Evolutionary conservation across 1,284 basidiomycete genomes (phyloP).

Genomic region (Phlebopus sp.): DNA sequence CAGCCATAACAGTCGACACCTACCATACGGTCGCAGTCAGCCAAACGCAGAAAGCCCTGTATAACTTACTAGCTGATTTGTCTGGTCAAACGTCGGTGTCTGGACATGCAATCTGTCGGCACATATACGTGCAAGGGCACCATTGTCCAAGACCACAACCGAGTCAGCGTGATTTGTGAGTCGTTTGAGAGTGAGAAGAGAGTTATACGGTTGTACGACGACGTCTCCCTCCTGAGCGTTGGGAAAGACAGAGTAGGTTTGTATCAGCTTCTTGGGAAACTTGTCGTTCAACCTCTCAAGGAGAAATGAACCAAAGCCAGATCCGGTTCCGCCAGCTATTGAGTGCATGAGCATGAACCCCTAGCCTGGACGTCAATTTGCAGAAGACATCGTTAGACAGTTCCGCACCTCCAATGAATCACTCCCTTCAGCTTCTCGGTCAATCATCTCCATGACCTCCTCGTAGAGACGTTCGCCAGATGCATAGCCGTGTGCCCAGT

Average conservation of each 20-base stretch:
- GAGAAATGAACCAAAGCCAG: slow-evolving; percentile 95
- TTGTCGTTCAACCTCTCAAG: slow-evolving; percentile 96
- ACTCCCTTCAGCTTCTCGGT: slow-evolving; percentile 96
- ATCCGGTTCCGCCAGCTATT: slow-evolving; percentile 98
- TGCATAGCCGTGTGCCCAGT: slow-evolving; percentile 95
- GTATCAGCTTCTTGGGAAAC: slow-evolving; percentile 98
- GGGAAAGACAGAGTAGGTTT: slow-evolving; percentile 99
- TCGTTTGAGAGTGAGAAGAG: slow-evolving; percentile 90
- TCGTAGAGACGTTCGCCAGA: slow-evolving; percentile 92
- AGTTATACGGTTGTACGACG: slow-evolving; percentile 99
- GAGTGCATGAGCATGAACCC: slow-evolving; percentile 99
- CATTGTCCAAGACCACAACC: slow-evolving; percentile 97
- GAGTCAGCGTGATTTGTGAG: slow-evolving; percentile 96
- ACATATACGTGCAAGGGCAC: slow-evolving; percentile 88
- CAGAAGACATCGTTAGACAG: background rate
- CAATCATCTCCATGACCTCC: slow-evolving; percentile 99
- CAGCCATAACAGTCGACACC: slow-evolving; percentile 95
- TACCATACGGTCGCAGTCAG: slow-evolving; percentile 32
- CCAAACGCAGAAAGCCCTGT: background rate
- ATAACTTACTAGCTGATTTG: slow-evolving; percentile 80
- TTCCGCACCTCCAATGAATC: slow-evolving; percentile 88
- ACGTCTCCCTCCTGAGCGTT: slow-evolving; percentile 90
- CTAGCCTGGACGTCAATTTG: slow-evolving; percentile 40
- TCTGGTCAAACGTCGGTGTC: slow-evolving; percentile 91
- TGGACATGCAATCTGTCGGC: slow-evolving; percentile 90